Conservation (phyloP, 805 yeast genomes). For the Saccharomyces paradoxus region DNA sequence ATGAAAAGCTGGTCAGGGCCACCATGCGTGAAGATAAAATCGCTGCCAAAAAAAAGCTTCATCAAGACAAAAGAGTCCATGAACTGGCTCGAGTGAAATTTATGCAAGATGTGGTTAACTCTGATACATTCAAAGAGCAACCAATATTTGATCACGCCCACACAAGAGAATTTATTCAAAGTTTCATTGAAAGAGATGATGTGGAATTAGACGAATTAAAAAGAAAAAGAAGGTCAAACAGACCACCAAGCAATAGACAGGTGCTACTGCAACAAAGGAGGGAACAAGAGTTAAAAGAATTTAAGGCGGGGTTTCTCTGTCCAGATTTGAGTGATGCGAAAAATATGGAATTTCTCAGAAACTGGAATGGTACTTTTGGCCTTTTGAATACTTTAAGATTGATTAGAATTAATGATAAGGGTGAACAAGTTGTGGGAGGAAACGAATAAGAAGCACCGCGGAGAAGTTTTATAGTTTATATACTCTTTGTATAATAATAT, state of each 20-base stretch:
- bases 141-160: constrained; percentile 47
- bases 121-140: constrained; percentile 33
- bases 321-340: constrained; percentile 62
- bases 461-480: neutral
- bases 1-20: constrained; percentile 78
- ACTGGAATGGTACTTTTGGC: constrained; percentile 81
- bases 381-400: constrained; percentile 59
- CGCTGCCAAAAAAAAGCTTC: constrained; percentile 47
- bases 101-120: constrained; percentile 49
- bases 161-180: constrained; percentile 50
- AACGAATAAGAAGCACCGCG: neutral
- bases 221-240: constrained; percentile 67
- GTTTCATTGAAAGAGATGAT: constrained; percentile 60
- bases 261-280: constrained; percentile 53
- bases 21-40: constrained; percentile 73
- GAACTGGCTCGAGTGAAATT: constrained; percentile 52
- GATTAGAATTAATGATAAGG: constrained; percentile 27
- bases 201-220: constrained; percentile 62
- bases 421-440: constrained; percentile 22
- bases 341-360: constrained; percentile 51
- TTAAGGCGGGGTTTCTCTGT: constrained; percentile 56
- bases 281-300: constrained; percentile 55
- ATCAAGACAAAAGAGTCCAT: constrained; percentile 49
- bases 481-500: neutral
- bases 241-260: constrained; percentile 73